A percentile compares a stretch with the other conserved stretches of the same genome.
These are phyloP conservation scores for Cupressus sempervirens DNA, from an alignment of 75 land plant species.

Conservation along the genomic window DNA sequence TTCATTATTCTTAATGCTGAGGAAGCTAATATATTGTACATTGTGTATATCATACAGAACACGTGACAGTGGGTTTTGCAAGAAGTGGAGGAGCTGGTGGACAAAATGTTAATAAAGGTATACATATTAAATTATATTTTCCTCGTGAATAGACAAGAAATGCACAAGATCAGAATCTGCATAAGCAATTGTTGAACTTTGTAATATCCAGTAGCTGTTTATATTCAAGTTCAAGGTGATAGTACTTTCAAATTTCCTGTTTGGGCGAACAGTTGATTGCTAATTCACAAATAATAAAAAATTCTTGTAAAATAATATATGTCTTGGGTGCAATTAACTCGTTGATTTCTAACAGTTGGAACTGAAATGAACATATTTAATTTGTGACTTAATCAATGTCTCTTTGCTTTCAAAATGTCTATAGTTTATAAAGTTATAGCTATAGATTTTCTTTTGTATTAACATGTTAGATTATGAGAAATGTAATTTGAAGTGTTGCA, in stretches of 20 bases:
- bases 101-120: constrained; percentile 96
- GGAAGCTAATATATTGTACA: background rate
- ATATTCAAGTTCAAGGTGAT: background rate
- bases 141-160: background rate
- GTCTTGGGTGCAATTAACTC: no score
- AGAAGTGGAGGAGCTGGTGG: constrained; percentile 99
- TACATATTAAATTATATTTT: background rate
- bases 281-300: no score
- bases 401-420: background rate
- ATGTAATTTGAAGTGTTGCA: background rate
- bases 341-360: background rate
- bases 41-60: constrained; percentile 41
- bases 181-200: background rate
- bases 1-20: background rate
- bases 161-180: background rate
- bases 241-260: background rate
- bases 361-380: background rate
- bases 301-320: background rate
- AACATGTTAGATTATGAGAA: background rate
- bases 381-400: background rate
- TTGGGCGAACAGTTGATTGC: background rate
- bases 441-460: background rate
- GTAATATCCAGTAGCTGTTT: background rate
- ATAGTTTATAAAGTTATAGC: no score
- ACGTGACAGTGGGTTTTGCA: constrained; percentile 86